Evolutionary conservation across 352 stramenopile species (phyloP).

Genomic region (Globisporangium paroecandrum): DNA sequence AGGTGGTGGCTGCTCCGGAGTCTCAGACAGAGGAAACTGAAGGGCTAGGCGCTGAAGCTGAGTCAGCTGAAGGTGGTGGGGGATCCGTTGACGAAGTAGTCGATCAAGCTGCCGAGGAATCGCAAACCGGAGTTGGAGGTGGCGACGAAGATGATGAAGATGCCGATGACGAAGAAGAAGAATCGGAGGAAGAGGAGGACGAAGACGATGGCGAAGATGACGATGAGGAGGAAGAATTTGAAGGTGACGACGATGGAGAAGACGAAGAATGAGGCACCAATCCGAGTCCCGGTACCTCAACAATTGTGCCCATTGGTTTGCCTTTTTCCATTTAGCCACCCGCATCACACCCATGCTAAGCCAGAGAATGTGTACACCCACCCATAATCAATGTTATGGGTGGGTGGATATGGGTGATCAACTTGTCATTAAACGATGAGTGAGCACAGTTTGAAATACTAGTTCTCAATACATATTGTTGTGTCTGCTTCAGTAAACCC

Average conservation of each 20-base stretch:
- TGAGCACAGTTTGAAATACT: too few species aligned
- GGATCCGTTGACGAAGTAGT: background rate
- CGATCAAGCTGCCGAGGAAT: background rate
- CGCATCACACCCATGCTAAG: too few species aligned
- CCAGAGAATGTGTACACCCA: too few species aligned
- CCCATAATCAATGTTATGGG: too few species aligned
- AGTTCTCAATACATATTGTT: background rate
- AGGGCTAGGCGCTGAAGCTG: background rate
- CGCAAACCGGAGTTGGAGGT: constrained; percentile 3
- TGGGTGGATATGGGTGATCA: too few species aligned
- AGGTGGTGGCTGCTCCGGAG: constrained; percentile 15
- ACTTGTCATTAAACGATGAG: too few species aligned
- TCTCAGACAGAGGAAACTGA: background rate
- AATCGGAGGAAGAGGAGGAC: constrained; percentile 18
- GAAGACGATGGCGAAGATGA: constrained; percentile 17
- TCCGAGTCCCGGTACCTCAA: too few species aligned
- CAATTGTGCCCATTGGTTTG: too few species aligned
- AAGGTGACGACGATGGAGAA: constrained; percentile 21
- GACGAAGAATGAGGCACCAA: constrained; percentile 3
- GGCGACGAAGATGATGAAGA: background rate
- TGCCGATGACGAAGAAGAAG: constrained; percentile 11
- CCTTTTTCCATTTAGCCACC: too few species aligned
- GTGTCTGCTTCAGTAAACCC: background rate
- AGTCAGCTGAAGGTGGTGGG: background rate
- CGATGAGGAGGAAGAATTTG: constrained; percentile 25